Percentiles rank a stretch among this genome's conserved stretches.
Evolutionary conservation across 257 asterid species (phyloP).

Genomic region (Solanum medicagineum): DNA sequence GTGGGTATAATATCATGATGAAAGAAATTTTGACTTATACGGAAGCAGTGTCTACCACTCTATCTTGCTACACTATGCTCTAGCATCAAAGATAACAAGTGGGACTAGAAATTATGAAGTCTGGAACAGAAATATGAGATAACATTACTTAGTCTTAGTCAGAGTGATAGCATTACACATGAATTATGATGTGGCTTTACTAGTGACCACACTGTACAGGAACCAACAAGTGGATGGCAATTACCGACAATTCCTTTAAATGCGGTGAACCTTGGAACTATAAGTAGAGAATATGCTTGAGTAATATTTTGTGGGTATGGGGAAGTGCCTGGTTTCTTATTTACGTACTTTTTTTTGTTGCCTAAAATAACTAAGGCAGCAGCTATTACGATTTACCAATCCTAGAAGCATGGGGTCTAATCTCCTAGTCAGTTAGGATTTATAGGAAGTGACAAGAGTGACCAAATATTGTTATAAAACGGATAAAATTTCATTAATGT

Average conservation of each 20-base stretch:
- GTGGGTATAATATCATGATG: background rate
- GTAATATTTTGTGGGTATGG: background rate
- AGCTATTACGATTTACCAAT: background rate
- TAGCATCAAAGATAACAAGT: background rate
- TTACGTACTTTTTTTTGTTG: background rate
- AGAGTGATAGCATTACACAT: background rate
- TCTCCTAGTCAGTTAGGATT: background rate
- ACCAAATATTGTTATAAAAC: background rate
- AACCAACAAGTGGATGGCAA: slow-evolving; percentile 7
- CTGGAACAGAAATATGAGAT: background rate
- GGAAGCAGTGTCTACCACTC: background rate
- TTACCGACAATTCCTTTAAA: slow-evolving; percentile 17
- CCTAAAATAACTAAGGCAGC: background rate
- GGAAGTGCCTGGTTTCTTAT: background rate
- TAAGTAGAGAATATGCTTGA: background rate
- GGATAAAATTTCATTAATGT: background rate
- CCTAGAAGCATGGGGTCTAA: background rate
- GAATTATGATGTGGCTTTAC: background rate
- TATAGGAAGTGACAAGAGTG: background rate
- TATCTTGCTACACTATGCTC: background rate
- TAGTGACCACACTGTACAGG: slow-evolving; percentile 9
- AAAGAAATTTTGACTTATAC: background rate
- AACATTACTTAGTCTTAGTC: background rate
- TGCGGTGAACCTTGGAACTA: slow-evolving; percentile 6
- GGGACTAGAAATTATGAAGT: slow-evolving; percentile 5